Base-by-base conservation (phyloP, 768 basidiomycete genomes). In the Dioszegia aurantiaca region DNA sequence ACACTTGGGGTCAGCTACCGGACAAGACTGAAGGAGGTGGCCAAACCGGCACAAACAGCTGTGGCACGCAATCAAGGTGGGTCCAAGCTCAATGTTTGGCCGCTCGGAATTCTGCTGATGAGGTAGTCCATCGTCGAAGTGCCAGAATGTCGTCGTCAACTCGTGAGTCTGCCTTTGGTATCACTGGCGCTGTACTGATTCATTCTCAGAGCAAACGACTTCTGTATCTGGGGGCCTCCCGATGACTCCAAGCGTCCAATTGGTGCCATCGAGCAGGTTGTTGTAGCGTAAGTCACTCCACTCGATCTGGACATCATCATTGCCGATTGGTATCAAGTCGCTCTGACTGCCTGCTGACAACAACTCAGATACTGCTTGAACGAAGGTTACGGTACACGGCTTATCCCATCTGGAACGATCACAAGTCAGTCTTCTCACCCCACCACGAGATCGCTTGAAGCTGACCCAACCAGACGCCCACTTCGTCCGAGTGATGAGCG, bases 41-140 rank as follows among this genome's bases (percentile, higher is more conserved):
- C 26, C 87, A 86, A 73, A 57, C 80, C 8, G 85, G 84, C 16
- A 84, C 84, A 14, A 86, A 87, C 72, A 77, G 60, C 56, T 90
- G 88, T 72, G 85, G 85, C 9, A 80, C 81, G n/a, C 27, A 40
- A 24, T 40, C 37, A 12, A 39, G 36, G 51, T 53, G 37, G 40
- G 51, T 53, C 11, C 23, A n/a, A 21, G 17, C 47, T 47, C 27
- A 30, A 30, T 33, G 8, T 33, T 14, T 6, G 33, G 14, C 14
- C 33, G 6, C 8, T 33, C 14, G 33, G 33, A 33, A 6, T 33
- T 33, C 14, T 33, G 39, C 51, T 53, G 37, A 53, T 19, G 9
- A 1, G 6, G 3, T 28, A 2, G 77, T 72, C 17, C 73, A 79
- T 48, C 82, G 79, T 70, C 85, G 84, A 74, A 76, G 56, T 90